Conservation (phyloP, 2,329 filamentous ascomycete genomes). For the Exophiala bonariae region DNA sequence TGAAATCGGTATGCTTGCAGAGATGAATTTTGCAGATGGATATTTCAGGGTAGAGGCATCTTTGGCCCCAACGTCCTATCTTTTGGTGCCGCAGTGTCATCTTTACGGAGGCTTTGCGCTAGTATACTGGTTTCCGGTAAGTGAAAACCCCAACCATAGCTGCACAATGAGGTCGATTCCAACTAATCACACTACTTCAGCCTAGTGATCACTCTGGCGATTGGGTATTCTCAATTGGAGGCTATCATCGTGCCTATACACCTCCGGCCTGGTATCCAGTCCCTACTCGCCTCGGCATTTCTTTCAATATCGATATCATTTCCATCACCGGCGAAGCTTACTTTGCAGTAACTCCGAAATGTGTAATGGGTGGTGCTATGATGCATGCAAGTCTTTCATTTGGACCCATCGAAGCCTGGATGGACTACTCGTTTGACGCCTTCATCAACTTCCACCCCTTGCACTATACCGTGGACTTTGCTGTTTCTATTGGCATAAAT, state of each 20-base stretch:
- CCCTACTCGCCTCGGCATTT: slow-evolving; percentile 41
- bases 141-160: too few relatives aligned
- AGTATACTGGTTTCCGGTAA: too few relatives aligned
- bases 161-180: too few relatives aligned
- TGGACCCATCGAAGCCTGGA: slow-evolving; percentile 39
- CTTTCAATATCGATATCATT: slow-evolving; percentile 37
- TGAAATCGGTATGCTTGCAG: slow-evolving; percentile 38
- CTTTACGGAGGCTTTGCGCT: slow-evolving; percentile 45
- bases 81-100: slow-evolving; percentile 43
- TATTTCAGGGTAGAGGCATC: slow-evolving; percentile 40
- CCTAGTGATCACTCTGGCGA: slow-evolving; percentile 34
- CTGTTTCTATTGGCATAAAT: slow-evolving; percentile 30
- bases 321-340: slow-evolving; percentile 43
- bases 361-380: slow-evolving; percentile 43
- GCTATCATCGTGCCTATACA: slow-evolving; percentile 43
- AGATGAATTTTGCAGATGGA: slow-evolving; percentile 38
- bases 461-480: slow-evolving; percentile 34
- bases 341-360: slow-evolving; percentile 49
- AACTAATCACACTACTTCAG: neutral
- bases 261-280: slow-evolving; percentile 39
- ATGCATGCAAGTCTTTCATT: slow-evolving; percentile 33
- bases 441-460: slow-evolving; percentile 45
- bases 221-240: slow-evolving; percentile 49
- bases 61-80: slow-evolving; percentile 42
- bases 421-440: slow-evolving; percentile 44